These are phyloP conservation scores for Galerina sulciceps DNA, from an alignment of 768 basidiomycete species.

Conservation along the genomic window DNA sequence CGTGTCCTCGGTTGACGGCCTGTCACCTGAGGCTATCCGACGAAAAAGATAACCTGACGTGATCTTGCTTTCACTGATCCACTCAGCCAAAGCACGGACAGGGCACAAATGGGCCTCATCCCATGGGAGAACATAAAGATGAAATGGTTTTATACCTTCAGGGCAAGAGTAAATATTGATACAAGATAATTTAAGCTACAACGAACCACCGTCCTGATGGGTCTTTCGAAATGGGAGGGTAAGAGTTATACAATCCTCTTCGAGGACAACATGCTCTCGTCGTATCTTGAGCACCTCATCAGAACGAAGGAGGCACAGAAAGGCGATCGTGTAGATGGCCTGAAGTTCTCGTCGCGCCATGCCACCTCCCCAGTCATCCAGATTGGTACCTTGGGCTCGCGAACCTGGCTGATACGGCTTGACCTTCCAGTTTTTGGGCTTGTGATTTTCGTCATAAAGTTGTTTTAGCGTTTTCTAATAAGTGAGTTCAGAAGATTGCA, in stretches of 20 bases:
- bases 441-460: conserved; percentile 18
- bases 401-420: neutral
- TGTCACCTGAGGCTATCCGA: conserved; percentile 30
- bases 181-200: conserved; percentile 8
- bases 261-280: conserved; percentile 1
- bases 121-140: conserved; percentile 18
- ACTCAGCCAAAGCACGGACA: conserved; percentile 34
- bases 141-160: conserved; percentile 19
- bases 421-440: conserved; percentile 3
- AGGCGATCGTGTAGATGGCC: conserved; percentile 35
- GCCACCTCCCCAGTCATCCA: conserved; percentile 33
- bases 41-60: conserved; percentile 36
- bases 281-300: conserved; percentile 15
- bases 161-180: neutral
- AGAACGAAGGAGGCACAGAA: conserved; percentile 13
- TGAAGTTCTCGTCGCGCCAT: conserved; percentile 28
- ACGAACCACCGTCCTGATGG: conserved; percentile 8
- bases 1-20: conserved; percentile 18
- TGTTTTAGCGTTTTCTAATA: conserved; percentile 6
- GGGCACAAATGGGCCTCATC: conserved; percentile 36
- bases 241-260: conserved; percentile 1
- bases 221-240: conserved; percentile 14
- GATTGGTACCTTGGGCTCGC: conserved; percentile 1
- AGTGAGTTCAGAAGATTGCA: neutral
- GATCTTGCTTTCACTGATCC: conserved; percentile 26